Conservation (phyloP, 192 early-diverging fungal genomes). For the Blastocladiella britannica region DNA sequence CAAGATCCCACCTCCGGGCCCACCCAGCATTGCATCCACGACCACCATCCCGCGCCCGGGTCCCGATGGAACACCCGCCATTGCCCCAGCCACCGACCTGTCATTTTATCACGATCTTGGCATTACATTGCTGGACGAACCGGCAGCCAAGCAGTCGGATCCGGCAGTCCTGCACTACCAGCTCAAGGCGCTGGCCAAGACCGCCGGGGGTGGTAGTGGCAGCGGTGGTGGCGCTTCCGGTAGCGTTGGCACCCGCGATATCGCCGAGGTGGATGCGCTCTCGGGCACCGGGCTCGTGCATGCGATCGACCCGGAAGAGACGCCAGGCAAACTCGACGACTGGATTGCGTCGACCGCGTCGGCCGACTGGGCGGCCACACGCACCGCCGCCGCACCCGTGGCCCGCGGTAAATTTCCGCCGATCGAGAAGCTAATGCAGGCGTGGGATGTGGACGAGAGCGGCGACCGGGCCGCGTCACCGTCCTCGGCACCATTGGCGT, state of each 20-base stretch:
- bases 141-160: conserved; percentile 2
- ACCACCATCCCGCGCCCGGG: not conserved
- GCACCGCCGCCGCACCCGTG: not conserved
- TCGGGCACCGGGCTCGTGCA: not conserved
- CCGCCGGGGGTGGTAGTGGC: not conserved
- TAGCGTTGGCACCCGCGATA: too few species aligned
- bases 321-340: not conserved
- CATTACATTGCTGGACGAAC: conserved; percentile 3
- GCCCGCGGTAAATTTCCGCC: not conserved
- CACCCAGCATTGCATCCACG: not conserved
- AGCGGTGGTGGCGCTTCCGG: too few species aligned
- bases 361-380: not conserved
- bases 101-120: not conserved
- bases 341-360: not conserved
- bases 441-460: not conserved
- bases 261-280: too few species aligned
- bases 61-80: not conserved
- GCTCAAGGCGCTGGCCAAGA: conserved; percentile 3
- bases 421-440: not conserved
- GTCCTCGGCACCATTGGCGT: too few species aligned
- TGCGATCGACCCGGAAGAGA: not conserved
- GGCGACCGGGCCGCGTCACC: not conserved
- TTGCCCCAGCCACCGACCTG: not conserved
- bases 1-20: conserved; percentile 8
- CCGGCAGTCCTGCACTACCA: conserved; percentile 3